Evolutionary conservation across 768 basidiomycete genomes (phyloP), one percentile per base, ranked within the genome.

Genomic region (Suillus subaureus): DNA sequence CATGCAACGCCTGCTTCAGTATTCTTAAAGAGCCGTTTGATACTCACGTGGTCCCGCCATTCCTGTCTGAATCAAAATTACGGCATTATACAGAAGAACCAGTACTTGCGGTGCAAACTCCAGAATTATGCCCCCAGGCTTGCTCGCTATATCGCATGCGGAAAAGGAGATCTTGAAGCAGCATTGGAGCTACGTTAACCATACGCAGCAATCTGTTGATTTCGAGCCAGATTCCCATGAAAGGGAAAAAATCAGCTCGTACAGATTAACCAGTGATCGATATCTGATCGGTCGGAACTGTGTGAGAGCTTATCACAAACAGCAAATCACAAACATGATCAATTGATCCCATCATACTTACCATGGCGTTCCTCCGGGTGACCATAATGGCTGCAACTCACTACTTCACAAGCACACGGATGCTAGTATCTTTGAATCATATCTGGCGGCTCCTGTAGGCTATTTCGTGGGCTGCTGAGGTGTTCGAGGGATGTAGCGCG

Each of bases 141-240:
- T 54, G 18, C 31, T 21, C 5, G 31, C 28, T 1, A 31, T 33
- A 12, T 54, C 18, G 18, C 18, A 54, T 54, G 28, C 18, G 21
- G 52, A 21, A 28, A 16, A 28, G 26, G 51, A 28, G 51, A 52
- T 52, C 4, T 31, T 33, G 47, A 13, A 16, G 26, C 15, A 51
- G 49, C 16, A 21, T 33, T 33, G 6, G 12, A 55, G 12, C 31
- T 55, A 33, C 31, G 13, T 12, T n/a, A 11, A 58, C 39, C 39
- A 26, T 58, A 58, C 26, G 23, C 16, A 26, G 39, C 18, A 5
- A 28, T 12, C 2, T 58, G 6, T 28, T 40, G 39, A 28, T 18
- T 39, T 40, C 7, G 23, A 58, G 8, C 57, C 11, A 6, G 26
- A 58, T 40, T 58, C 57, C 57, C 57, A 58, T 58, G 39, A 58